These are phyloP conservation scores for Acanthamoeba divionensis DNA, from an alignment of 208 protist genomes.

Conservation along the genomic window DNA sequence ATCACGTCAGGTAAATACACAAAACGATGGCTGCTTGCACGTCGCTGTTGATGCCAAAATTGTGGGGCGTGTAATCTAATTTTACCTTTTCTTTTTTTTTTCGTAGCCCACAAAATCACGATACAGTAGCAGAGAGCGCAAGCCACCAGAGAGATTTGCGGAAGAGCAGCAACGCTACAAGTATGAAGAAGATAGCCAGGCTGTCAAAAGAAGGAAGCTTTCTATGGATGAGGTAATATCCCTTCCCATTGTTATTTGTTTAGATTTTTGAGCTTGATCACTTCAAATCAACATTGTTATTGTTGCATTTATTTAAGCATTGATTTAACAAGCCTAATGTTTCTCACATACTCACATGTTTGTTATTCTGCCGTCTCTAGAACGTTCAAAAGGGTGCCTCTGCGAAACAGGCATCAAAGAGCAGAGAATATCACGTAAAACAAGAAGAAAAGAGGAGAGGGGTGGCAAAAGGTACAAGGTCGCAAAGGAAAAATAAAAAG, in stretches of 20 bases:
- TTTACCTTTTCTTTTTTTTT: conserved; percentile 11
- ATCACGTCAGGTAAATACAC: no score
- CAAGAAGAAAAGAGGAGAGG: not conserved
- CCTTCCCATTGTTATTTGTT: no score
- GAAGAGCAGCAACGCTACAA: not conserved
- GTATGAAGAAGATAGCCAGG: not conserved
- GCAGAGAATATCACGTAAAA: not conserved
- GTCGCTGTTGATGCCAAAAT: not conserved
- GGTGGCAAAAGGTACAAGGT: not conserved
- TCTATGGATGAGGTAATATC: no score
- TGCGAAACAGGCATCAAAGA: not conserved
- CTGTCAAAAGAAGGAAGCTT: not conserved
- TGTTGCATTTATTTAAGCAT: no score
- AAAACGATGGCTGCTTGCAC: not conserved
- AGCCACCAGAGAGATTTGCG: not conserved
- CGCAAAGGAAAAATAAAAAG: not conserved
- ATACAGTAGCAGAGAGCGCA: not conserved
- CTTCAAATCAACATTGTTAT: no score
- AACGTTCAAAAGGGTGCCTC: no score
- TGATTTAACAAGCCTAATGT: no score
- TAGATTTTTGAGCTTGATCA: no score
- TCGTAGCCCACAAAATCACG: not conserved
- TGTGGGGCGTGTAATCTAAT: no score
- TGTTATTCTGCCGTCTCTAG: not conserved
- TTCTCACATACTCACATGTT: not conserved